These are phyloP conservation scores for Stemphylium lycopersici DNA, from an alignment of 2,329 filamentous ascomycete species.

Conservation along the genomic window DNA sequence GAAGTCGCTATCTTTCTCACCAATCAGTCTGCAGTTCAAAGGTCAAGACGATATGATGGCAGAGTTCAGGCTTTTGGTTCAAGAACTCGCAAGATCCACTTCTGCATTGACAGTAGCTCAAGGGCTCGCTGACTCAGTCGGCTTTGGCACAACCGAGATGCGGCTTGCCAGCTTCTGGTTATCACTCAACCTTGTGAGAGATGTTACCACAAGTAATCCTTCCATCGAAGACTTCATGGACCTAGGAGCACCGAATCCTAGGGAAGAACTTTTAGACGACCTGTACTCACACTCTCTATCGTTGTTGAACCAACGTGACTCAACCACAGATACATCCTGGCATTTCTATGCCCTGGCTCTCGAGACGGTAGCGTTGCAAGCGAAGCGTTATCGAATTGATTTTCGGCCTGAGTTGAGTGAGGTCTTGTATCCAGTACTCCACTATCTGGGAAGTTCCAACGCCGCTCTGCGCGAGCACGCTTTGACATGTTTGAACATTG, in stretches of 20 bases:
- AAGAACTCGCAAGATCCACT: constrained; percentile 59
- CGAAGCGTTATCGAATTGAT: constrained; percentile 66
- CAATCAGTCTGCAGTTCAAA: constrained; percentile 64
- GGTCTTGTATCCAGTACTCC: constrained; percentile 86
- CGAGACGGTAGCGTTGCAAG: constrained; percentile 79
- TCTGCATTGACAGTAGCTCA: constrained; percentile 60
- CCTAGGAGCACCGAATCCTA: constrained; percentile 45
- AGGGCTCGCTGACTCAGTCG: constrained; percentile 69
- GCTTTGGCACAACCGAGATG: constrained; percentile 62
- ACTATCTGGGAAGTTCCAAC: constrained; percentile 78
- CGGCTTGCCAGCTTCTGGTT: constrained; percentile 81
- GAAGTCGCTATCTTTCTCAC: constrained; percentile 57
- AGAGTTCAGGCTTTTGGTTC: constrained; percentile 65
- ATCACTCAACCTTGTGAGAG: constrained; percentile 72
- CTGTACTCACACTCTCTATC: constrained; percentile 72
- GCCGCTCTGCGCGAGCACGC: constrained; percentile 76
- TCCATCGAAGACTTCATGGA: constrained; percentile 72
- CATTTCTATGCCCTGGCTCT: constrained; percentile 78
- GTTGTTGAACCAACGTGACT: constrained; percentile 57
- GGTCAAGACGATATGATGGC: constrained; percentile 70
- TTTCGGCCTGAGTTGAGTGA: constrained; percentile 91
- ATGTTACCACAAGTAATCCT: constrained; percentile 57
- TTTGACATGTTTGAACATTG: constrained; percentile 78
- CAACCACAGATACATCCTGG: constrained; percentile 64
- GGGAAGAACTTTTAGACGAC: constrained; percentile 59